Evolutionary conservation across 1,284 basidiomycete species (phyloP).

Genomic region (Ganoderma multipileum): DNA sequence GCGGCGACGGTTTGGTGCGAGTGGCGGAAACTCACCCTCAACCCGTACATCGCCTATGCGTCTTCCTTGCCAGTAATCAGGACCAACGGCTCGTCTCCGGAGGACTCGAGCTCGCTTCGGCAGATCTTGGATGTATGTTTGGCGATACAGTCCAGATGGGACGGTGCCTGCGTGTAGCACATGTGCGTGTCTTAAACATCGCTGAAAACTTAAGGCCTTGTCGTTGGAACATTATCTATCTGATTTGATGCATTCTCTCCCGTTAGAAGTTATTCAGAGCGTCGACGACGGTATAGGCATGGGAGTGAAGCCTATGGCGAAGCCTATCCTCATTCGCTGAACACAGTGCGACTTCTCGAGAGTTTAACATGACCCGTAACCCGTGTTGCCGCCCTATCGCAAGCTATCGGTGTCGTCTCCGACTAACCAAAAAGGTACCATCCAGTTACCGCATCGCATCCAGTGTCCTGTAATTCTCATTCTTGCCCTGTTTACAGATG

Average conservation of each 20-base stretch:
- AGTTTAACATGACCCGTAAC: too few species aligned
- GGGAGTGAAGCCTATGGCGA: too few species aligned
- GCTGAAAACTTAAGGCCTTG: too few species aligned
- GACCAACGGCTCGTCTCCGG: neutral
- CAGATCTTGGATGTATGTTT: slow-evolving; percentile 6
- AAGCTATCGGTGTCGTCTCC: too few species aligned
- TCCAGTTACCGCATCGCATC: too few species aligned
- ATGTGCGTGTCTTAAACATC: neutral
- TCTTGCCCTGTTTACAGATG: too few species aligned
- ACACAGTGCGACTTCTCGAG: too few species aligned
- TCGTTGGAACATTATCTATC: neutral
- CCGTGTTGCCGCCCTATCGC: too few species aligned
- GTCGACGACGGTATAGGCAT: neutral
- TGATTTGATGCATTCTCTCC: neutral
- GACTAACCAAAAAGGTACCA: too few species aligned
- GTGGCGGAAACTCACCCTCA: slow-evolving; percentile 18
- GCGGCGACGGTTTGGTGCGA: slow-evolving; percentile 14
- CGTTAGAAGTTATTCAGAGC: neutral
- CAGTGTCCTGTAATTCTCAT: too few species aligned
- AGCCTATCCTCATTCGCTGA: too few species aligned
- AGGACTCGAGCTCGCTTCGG: neutral
- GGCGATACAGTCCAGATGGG: slow-evolving; percentile 8
- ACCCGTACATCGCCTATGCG: slow-evolving; percentile 16
- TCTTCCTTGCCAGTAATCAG: slow-evolving; percentile 13
- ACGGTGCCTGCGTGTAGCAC: neutral